Conservation (phyloP, 1,139 yeast species). For the Geotrichum bryndzae region DNA sequence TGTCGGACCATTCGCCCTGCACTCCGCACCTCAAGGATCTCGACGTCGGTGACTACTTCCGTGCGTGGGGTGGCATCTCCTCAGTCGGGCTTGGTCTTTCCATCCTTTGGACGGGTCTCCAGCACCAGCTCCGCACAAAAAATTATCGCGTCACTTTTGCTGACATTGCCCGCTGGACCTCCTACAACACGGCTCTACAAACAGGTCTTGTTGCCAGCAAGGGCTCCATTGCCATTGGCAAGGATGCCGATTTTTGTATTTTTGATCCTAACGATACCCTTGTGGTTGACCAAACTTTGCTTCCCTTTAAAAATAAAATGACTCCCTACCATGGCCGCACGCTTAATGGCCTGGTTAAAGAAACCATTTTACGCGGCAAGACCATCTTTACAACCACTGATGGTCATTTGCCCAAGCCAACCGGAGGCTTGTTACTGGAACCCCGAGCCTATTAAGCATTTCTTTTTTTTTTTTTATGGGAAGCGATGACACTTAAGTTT, state of each 20-base stretch:
- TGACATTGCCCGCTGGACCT: constrained; percentile 73
- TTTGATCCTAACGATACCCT: constrained; percentile 62
- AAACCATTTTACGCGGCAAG: constrained; percentile 71
- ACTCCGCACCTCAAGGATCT: constrained; percentile 81
- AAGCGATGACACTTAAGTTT: too few relatives aligned
- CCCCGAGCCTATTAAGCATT: not conserved
- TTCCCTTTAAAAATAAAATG: constrained; percentile 74
- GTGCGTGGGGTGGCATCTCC: constrained; percentile 96
- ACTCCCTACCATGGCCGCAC: constrained; percentile 75
- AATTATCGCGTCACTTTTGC: constrained; percentile 32
- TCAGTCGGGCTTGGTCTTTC: constrained; percentile 88
- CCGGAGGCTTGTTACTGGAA: constrained; percentile 57
- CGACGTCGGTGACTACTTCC: constrained; percentile 76
- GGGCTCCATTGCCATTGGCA: constrained; percentile 65
- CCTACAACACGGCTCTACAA: constrained; percentile 75
- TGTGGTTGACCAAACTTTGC: constrained; percentile 51
- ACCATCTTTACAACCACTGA: constrained; percentile 52
- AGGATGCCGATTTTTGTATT: constrained; percentile 79
- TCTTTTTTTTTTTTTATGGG: too few relatives aligned
- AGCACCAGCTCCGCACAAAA: constrained; percentile 32
- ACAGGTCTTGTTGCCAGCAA: constrained; percentile 67
- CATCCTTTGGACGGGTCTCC: constrained; percentile 67
- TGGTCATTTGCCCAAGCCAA: constrained; percentile 52
- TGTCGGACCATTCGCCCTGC: constrained; percentile 92
- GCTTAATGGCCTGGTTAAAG: constrained; percentile 64